Conservation (phyloP, 2,329 filamentous ascomycete species). For the Elsinoe arachidis region DNA sequence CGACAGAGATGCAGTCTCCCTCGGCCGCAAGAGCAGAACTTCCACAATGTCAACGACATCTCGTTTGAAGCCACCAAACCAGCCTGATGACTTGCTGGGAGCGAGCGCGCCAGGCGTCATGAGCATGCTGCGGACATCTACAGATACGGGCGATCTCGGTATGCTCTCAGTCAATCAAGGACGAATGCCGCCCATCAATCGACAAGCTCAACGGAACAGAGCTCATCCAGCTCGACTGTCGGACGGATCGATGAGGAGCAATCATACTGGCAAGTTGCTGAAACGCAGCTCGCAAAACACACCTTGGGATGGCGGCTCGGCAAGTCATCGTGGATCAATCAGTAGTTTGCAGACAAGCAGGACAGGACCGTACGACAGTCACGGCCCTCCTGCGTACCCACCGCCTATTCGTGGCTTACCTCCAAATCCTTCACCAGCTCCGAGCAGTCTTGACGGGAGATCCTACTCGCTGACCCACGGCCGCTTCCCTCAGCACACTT, state of each 20-base stretch:
- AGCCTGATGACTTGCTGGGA: slow-evolving; percentile 24
- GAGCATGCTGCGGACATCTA: slow-evolving; percentile 44
- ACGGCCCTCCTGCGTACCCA: slow-evolving; percentile 1
- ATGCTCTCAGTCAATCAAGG: slow-evolving; percentile 31
- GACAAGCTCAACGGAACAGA: slow-evolving; percentile 28
- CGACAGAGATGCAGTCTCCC: slow-evolving; percentile 37
- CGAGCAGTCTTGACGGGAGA: slow-evolving; percentile 30
- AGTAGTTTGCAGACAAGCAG: slow-evolving; percentile 35
- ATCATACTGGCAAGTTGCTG: slow-evolving; percentile 27
- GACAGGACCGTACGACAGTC: slow-evolving; percentile 25
- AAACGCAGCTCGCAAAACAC: slow-evolving; percentile 30
- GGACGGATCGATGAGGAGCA: slow-evolving; percentile 31
- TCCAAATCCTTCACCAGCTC: slow-evolving; percentile 11
- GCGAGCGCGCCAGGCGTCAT: slow-evolving; percentile 33
- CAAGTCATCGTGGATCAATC: slow-evolving; percentile 32
- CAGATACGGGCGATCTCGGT: slow-evolving; percentile 40
- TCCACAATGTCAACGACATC: slow-evolving; percentile 37
- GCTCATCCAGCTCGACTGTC: slow-evolving; percentile 31
- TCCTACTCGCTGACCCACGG: slow-evolving; percentile 36
- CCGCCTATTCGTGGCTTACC: slow-evolving; percentile 11
- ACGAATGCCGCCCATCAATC: slow-evolving; percentile 31
- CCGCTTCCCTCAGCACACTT: slow-evolving; percentile 14
- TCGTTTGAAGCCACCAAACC: slow-evolving; percentile 24
- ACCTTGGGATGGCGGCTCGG: slow-evolving; percentile 33
- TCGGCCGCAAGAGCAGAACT: slow-evolving; percentile 39